phyloP scores from a whole-genome alignment of 2,329 filamentous ascomycete species.

The Colletotrichum somersetense region DNA sequence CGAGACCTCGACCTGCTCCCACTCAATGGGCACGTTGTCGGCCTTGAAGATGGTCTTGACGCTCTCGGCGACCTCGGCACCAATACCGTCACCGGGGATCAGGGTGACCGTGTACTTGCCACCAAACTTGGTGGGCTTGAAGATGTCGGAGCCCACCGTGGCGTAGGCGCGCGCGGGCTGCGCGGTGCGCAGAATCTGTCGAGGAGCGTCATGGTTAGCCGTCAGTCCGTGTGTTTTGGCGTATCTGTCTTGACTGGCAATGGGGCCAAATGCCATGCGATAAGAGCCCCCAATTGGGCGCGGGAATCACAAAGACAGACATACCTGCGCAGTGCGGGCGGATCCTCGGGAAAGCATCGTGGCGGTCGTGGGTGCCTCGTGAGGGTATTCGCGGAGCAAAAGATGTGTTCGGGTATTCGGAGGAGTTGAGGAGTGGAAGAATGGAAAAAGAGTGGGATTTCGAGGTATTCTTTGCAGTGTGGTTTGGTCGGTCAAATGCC shows the following conservation, averaged over 20 bases:
- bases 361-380: constrained; percentile 42
- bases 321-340: constrained; percentile 69
- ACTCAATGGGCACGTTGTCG: constrained; percentile 98
- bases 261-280: too few species aligned
- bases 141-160: constrained; percentile 93
- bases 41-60: constrained; percentile 99
- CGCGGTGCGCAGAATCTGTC: constrained; percentile 64
- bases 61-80: constrained; percentile 96
- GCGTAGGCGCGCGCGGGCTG: constrained; percentile 73
- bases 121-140: constrained; percentile 99
- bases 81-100: constrained; percentile 98
- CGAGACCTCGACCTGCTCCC: constrained; percentile 97
- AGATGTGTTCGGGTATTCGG: constrained; percentile 24
- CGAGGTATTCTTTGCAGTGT: constrained; percentile 1
- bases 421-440: constrained; percentile 23
- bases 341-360: constrained; percentile 72
- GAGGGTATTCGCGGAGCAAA: constrained; percentile 37
- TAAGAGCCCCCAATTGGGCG: constrained; percentile 18
- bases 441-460: constrained; percentile 38
- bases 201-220: constrained; percentile 22
- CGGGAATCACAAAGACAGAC: constrained; percentile 45
- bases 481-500: constrained; percentile 34
- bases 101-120: constrained; percentile 99
- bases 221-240: constrained; percentile 45
- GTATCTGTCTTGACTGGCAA: constrained; percentile 49